phyloP scores from a whole-genome alignment of 768 basidiomycete genomes.

The Kwoniella dejecticola region DNA sequence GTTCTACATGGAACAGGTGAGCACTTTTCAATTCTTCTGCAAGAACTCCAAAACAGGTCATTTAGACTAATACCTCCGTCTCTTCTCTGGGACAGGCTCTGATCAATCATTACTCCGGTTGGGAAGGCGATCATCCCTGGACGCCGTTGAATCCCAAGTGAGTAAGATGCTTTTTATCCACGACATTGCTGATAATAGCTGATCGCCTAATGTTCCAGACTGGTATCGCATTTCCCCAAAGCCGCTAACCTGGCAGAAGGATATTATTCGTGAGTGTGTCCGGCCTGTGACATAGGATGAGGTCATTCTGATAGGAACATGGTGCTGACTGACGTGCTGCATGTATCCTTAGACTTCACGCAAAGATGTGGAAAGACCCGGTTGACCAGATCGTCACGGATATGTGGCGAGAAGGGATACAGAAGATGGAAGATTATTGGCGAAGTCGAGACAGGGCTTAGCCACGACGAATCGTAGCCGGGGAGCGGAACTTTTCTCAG shows the following conservation, averaged over 20 bases:
- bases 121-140: slow-evolving; percentile 23
- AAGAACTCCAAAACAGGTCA: background rate
- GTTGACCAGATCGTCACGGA: slow-evolving; percentile 3
- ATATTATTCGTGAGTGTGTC: slow-evolving; percentile 12
- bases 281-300: background rate
- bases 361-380: slow-evolving; percentile 24
- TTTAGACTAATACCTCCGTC: background rate
- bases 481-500: too few relatives aligned
- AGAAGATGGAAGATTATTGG: slow-evolving; percentile 9
- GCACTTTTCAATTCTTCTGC: background rate
- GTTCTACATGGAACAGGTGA: slow-evolving; percentile 29
- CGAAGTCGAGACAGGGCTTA: background rate
- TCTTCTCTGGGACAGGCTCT: slow-evolving; percentile 6
- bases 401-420: slow-evolving; percentile 1
- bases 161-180: slow-evolving; percentile 1
- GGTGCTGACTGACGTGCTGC: background rate
- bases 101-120: slow-evolving; percentile 20
- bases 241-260: slow-evolving; percentile 3
- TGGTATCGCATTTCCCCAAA: slow-evolving; percentile 21
- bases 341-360: slow-evolving; percentile 17
- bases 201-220: slow-evolving; percentile 1
- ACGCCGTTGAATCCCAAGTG: slow-evolving; percentile 15
- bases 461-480: too few relatives aligned
- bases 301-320: too few relatives aligned
- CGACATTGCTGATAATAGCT: too few relatives aligned